Evolutionary conservation across 306 rosid genomes (phyloP).

Genomic region (Acacia confusa): DNA sequence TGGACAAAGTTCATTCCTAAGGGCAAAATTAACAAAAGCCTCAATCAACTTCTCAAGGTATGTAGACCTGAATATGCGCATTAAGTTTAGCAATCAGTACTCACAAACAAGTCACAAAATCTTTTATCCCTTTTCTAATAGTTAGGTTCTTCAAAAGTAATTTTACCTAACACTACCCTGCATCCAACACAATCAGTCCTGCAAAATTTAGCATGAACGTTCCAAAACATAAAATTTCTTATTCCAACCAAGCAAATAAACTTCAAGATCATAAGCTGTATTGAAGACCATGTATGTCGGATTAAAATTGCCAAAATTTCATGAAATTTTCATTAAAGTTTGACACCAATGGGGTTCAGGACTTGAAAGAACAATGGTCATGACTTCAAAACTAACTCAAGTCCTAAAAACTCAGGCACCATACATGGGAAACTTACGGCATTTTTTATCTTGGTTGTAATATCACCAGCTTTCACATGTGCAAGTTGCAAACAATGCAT

Average conservation of each 20-base stretch:
- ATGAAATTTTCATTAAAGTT: neutral
- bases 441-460: slow-evolving; percentile 44
- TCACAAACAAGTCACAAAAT: neutral
- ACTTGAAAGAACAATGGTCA: slow-evolving; percentile 16
- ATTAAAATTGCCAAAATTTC: neutral
- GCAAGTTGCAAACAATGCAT: slow-evolving; percentile 91
- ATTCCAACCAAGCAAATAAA: neutral
- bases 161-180: neutral
- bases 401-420: neutral
- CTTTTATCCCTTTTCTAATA: neutral
- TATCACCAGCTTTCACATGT: slow-evolving; percentile 29
- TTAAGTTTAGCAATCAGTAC: neutral
- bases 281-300: neutral
- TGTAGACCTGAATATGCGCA: neutral
- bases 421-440: slow-evolving; percentile 59
- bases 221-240: neutral
- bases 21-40: neutral
- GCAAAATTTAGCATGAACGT: neutral
- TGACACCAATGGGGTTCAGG: neutral
- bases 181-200: neutral
- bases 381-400: slow-evolving; percentile 1
- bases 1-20: neutral
- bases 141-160: neutral
- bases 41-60: neutral
- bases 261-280: neutral